Evolutionary conservation across 495 filamentous ascomycete species (phyloP), one percentile per base, ranked within the genome.

Genomic region (Neurospora sp.): DNA sequence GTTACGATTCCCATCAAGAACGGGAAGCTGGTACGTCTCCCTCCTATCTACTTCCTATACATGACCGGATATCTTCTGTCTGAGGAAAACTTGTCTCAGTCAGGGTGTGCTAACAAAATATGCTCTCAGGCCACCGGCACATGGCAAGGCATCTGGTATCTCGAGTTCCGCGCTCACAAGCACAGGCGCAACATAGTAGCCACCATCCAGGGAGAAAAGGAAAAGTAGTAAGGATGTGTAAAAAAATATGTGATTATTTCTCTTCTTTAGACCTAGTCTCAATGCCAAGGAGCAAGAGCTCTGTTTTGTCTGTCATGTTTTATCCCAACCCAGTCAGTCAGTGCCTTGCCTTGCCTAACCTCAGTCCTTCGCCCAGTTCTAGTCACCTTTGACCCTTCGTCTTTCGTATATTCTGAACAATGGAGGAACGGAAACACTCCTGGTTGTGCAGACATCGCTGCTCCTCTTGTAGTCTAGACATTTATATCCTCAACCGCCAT

Each of bases 141-240:
- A 12, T 90, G 89, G 91, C 90, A 92, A 81, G 94, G 96, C 0
- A 93, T 98, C 72, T 99, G 94, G 94, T 94, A 95, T 79, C 81
- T 98, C 76, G 96, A 99, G 82, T 99, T 99, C 80, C 85, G 96
- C 73, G 88, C 88, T 4, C 84, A 84, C 71, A 92, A 87, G 75
- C 94, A 98, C 82, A 84, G 86, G 46, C 85, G 96, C 75, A 92
- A 87, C 79, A 88, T 99, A 35, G 90, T 99, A 41, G 96, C 96
- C 69, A 99, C 96, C 8, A 94, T 99, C 69, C 93, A 98, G 82
- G 96, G 96, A 5, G 92, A 97, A 84, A 94, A 94, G 86, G 85
- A 38, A 62, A 72, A 12, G 69, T 16, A 48, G 9, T 39, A 31
- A 73, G 66, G 31, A 8, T 14, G 14, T 38, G 11, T 39, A 10